These are phyloP conservation scores for Cercospora sesami DNA, from an alignment of 2,329 filamentous ascomycete species.

Conservation along the genomic window DNA sequence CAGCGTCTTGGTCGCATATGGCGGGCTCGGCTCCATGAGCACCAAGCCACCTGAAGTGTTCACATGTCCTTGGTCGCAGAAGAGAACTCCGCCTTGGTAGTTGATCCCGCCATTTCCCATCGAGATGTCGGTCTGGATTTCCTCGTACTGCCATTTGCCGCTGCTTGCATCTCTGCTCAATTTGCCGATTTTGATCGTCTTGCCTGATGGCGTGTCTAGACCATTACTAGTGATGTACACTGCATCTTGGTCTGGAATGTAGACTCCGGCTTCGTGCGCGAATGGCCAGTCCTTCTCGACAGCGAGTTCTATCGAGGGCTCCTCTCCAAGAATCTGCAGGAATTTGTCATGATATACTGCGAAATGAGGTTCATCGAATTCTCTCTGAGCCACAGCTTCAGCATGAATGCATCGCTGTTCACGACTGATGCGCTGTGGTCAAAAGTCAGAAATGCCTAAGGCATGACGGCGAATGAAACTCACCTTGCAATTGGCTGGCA, in stretches of 20 bases:
- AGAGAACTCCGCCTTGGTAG: conserved; percentile 41
- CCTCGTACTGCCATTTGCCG: conserved; percentile 47
- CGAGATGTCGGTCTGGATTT: conserved; percentile 39
- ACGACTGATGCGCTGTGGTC: conserved; percentile 18
- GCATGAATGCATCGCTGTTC: conserved; percentile 17
- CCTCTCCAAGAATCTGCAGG: conserved; percentile 29
- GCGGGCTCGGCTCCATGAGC: conserved; percentile 27
- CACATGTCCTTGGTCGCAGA: conserved; percentile 37
- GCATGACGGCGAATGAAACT: background rate
- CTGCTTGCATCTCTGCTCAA: conserved; percentile 21
- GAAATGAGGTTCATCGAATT: conserved; percentile 28
- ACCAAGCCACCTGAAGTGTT: conserved; percentile 30
- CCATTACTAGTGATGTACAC: conserved; percentile 48
- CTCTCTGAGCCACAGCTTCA: conserved; percentile 16
- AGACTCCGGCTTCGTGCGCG: conserved; percentile 45
- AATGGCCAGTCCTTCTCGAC: conserved; percentile 34
- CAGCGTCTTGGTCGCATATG: conserved; percentile 40
- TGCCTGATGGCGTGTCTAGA: conserved; percentile 19
- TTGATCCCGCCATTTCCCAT: conserved; percentile 56
- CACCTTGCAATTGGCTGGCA: conserved; percentile 26
- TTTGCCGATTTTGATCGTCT: conserved; percentile 34
- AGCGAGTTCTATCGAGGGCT: conserved; percentile 27
- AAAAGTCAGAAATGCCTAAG: background rate
- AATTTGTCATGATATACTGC: conserved; percentile 35
- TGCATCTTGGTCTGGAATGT: conserved; percentile 39